These are phyloP conservation scores for Penicillium egyptiacum DNA, from an alignment of 495 filamentous ascomycete genomes.

Conservation along the genomic window DNA sequence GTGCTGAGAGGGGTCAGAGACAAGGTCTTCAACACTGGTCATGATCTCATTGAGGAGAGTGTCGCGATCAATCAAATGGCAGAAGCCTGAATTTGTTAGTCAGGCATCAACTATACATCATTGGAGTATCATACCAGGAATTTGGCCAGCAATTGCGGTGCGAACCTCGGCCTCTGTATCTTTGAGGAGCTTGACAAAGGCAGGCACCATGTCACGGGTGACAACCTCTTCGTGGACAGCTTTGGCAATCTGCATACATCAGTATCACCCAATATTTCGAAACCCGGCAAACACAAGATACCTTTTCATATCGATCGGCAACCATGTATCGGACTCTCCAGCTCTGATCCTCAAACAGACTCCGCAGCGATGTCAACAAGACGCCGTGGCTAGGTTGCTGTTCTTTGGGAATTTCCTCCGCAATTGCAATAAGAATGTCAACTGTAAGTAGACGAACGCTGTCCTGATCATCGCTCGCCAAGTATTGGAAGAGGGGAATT, in stretches of 20 bases:
- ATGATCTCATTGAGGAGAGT: constrained; percentile 95
- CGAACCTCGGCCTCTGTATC: constrained; percentile 97
- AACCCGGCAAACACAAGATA: constrained; percentile 29
- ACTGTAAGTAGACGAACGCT: constrained; percentile 95
- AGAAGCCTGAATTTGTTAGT: constrained; percentile 66
- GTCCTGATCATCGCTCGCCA: constrained; percentile 93
- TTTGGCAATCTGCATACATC: constrained; percentile 75
- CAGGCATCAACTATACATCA: constrained; percentile 21
- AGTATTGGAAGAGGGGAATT: constrained; percentile 97
- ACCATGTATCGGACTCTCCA: constrained; percentile 99
- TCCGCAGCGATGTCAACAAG: constrained; percentile 83
- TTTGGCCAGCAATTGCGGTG: constrained; percentile 95
- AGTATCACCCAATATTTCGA: constrained; percentile 17
- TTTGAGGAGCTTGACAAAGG: constrained; percentile 96
- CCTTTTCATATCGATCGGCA: constrained; percentile 97
- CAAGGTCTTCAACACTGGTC: constrained; percentile 92
- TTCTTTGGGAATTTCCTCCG: constrained; percentile 96
- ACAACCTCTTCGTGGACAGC: constrained; percentile 98
- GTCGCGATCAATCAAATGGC: constrained; percentile 77
- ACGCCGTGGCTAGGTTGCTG: constrained; percentile 96
- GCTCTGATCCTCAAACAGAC: constrained; percentile 96
- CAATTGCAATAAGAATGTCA: constrained; percentile 93
- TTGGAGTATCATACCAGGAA: constrained; percentile 64
- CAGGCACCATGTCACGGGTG: constrained; percentile 86
- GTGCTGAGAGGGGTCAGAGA: constrained; percentile 94